Evolutionary conservation across 1,284 basidiomycete species (phyloP).

Genomic region (Sanghuangporus weigelae): DNA sequence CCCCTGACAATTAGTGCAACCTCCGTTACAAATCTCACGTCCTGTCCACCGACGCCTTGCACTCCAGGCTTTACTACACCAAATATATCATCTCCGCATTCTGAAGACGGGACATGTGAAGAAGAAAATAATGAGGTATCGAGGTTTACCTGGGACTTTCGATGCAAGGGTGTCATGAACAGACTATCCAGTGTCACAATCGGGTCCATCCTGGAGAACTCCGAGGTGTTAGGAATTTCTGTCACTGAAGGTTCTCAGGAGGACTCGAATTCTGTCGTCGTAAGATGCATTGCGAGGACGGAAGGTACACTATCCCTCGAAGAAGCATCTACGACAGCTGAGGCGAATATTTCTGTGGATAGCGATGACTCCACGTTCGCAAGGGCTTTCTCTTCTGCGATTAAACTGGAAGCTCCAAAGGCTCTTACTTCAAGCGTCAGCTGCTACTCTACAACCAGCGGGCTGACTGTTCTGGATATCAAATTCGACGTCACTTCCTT

Average conservation of each 20-base stretch:
- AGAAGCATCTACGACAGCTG: too few relatives aligned
- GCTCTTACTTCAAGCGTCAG: background rate
- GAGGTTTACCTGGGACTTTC: slow-evolving; percentile 12
- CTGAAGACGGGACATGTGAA: background rate
- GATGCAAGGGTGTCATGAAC: slow-evolving; percentile 3
- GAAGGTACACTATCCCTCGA: too few relatives aligned
- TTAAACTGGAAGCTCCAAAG: background rate
- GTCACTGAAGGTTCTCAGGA: too few relatives aligned
- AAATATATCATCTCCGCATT: background rate
- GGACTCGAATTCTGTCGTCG: background rate
- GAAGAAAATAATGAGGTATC: background rate
- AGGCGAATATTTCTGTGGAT: background rate
- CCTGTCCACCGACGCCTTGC: slow-evolving; percentile 6
- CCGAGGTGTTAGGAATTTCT: background rate
- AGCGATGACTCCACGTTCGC: background rate
- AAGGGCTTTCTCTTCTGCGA: background rate
- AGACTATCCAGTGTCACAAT: background rate
- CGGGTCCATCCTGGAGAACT: background rate
- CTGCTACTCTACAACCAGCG: background rate
- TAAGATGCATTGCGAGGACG: background rate
- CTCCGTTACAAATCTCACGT: background rate
- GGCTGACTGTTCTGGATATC: background rate
- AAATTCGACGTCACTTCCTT: background rate
- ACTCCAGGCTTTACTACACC: background rate
- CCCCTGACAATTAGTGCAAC: background rate